Evolutionary conservation across 805 yeast genomes (phyloP), one percentile per base, ranked within the genome.

Genomic region (Naumovozyma castellii): DNA sequence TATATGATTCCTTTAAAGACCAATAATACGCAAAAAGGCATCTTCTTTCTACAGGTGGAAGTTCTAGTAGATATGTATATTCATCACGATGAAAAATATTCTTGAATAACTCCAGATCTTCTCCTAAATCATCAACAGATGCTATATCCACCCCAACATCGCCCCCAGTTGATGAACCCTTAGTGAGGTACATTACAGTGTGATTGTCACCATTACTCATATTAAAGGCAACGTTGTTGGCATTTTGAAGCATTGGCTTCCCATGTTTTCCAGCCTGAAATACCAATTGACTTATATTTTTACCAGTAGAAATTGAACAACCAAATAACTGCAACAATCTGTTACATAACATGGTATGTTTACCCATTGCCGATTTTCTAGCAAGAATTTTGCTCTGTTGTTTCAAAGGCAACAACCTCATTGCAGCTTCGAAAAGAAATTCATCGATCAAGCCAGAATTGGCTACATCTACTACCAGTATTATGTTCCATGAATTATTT

Each of bases 1-100:
- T 71, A 51, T 75, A 81, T 16, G 85, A 76, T 54, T 84, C 95
- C 53, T 84, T 84, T 39, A 84, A 56, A 0, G 94, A 82, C 95
- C 95, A 84, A 28, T 71, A 67, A 31, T 75, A 75, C 15, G 80
- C 72, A 48, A 80, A 72, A 2, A 64, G 5, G 13, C 29, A 25
- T 27, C 38, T 62, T 51, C 4, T 43, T 18, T 0, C 40, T 39
- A 1, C 38, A 41, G 6, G 42, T 30, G 10, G 40, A 22, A 34
- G 2, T 36, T 16, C n/a, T 50, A 45, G 40, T 6, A 78, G 45
- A 18, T 58, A 50, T 5, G 37, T 34, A 4, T 53, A 47, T 46
- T 75, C 80, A 0, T 41, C 29, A 0, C 41, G 38, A 35, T 65
- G 57, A 42, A 75, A 72, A 1, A 74, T 66, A n/a, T 59, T 71